Conservation (phyloP, 768 basidiomycete genomes). For the Lentinula edodes region DNA sequence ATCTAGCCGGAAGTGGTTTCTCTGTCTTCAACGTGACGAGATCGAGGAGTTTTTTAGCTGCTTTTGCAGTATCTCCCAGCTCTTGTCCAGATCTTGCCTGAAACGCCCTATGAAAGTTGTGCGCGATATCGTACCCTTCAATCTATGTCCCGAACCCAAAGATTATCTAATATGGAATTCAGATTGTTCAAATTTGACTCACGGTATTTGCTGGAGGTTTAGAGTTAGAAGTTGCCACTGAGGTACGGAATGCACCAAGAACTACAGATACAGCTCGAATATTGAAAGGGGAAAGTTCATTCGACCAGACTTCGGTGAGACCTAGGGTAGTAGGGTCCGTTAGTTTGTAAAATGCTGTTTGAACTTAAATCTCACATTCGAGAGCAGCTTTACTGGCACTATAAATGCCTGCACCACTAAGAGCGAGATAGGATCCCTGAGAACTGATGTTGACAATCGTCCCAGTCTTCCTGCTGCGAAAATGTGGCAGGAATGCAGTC, state of each 20-base stretch:
- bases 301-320: slow-evolving; percentile 1
- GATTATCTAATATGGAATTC: too few relatives aligned
- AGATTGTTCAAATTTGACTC: not conserved
- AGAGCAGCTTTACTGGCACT: slow-evolving; percentile 15
- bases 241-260: slow-evolving; percentile 12
- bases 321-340: not conserved
- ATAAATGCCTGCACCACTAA: slow-evolving; percentile 12
- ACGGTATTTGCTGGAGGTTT: slow-evolving; percentile 2
- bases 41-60: slow-evolving; percentile 10
- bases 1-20: slow-evolving; percentile 9
- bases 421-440: slow-evolving; percentile 1
- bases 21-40: slow-evolving; percentile 3
- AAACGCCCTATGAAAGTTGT: slow-evolving; percentile 6
- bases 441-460: slow-evolving; percentile 16
- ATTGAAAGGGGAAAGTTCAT: slow-evolving; percentile 6
- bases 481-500: slow-evolving; percentile 21
- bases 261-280: slow-evolving; percentile 5
- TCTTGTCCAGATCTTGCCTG: slow-evolving; percentile 7
- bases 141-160: not conserved
- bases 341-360: not conserved
- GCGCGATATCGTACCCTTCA: slow-evolving; percentile 8
- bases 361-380: slow-evolving; percentile 4
- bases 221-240: slow-evolving; percentile 8
- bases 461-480: slow-evolving; percentile 11
- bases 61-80: slow-evolving; percentile 12